Conservation (phyloP, 192 early-diverging fungal genomes). For the Entomortierella parvispora region DNA sequence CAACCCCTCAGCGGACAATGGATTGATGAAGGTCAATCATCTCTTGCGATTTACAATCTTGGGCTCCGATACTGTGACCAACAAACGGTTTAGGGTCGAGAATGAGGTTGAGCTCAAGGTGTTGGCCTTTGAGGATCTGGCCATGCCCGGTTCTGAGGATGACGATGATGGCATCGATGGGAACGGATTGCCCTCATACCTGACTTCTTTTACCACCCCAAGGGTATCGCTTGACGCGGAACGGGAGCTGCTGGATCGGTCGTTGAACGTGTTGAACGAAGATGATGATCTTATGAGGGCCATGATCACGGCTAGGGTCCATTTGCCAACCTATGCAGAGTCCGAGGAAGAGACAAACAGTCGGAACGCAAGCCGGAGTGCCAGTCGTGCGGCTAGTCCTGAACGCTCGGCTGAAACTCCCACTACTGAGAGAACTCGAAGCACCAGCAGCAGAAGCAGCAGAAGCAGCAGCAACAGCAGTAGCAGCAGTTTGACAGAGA, state of each 20-base stretch:
- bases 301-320: constrained; percentile 15
- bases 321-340: constrained; percentile 47
- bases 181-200: constrained; percentile 32
- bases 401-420: no score
- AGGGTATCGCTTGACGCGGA: constrained; percentile 28
- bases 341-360: constrained; percentile 38
- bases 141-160: neutral
- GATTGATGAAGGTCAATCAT: constrained; percentile 33
- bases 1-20: constrained; percentile 38
- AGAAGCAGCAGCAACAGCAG: neutral
- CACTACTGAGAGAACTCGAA: no score
- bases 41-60: constrained; percentile 31
- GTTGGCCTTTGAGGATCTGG: constrained; percentile 32
- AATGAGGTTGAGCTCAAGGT: constrained; percentile 32
- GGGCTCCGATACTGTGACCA: constrained; percentile 10
- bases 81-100: constrained; percentile 25
- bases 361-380: constrained; percentile 8
- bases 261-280: neutral
- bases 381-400: constrained; percentile 9
- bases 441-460: no score
- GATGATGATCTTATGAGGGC: constrained; percentile 32
- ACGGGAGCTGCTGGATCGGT: constrained; percentile 3
- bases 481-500: neutral
- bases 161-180: neutral
- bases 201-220: constrained; percentile 38